Percentiles rank a stretch among this genome's conserved stretches.
phyloP scores from a whole-genome alignment of 2,329 filamentous ascomycete species.

The Claviceps africana region DNA sequence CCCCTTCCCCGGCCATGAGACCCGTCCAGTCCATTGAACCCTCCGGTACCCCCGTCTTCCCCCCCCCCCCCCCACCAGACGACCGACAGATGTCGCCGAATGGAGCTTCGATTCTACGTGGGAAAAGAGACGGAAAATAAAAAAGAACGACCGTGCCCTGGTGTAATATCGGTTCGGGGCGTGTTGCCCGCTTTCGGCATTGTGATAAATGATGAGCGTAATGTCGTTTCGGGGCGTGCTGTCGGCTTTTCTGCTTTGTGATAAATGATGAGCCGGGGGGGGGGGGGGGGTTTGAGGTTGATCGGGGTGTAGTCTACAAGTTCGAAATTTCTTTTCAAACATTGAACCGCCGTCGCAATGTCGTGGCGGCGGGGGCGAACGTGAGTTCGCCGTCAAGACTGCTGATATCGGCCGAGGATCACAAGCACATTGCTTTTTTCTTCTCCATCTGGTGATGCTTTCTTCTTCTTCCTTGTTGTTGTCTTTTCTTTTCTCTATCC shows the following conservation, averaged over 20 bases:
- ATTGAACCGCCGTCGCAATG: neutral
- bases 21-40: neutral
- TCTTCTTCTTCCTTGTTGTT: conserved; percentile 2
- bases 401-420: neutral
- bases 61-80: too few relatives aligned
- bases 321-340: neutral
- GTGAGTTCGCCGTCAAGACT: neutral
- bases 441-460: conserved; percentile 2
- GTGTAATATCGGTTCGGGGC: too few relatives aligned
- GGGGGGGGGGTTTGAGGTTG: too few relatives aligned
- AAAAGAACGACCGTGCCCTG: too few relatives aligned
- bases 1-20: too few relatives aligned
- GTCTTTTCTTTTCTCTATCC: neutral
- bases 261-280: too few relatives aligned
- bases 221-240: too few relatives aligned
- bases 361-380: neutral
- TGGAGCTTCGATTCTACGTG: neutral
- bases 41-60: too few relatives aligned
- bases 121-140: neutral
- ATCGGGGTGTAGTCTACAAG: too few relatives aligned
- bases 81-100: neutral
- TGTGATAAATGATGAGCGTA: too few relatives aligned
- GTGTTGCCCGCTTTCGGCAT: too few relatives aligned
- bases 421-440: conserved; percentile 4
- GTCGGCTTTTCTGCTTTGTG: too few relatives aligned